Conservation (phyloP, 106 monocot species). For the Amphibolis antarctica region DNA sequence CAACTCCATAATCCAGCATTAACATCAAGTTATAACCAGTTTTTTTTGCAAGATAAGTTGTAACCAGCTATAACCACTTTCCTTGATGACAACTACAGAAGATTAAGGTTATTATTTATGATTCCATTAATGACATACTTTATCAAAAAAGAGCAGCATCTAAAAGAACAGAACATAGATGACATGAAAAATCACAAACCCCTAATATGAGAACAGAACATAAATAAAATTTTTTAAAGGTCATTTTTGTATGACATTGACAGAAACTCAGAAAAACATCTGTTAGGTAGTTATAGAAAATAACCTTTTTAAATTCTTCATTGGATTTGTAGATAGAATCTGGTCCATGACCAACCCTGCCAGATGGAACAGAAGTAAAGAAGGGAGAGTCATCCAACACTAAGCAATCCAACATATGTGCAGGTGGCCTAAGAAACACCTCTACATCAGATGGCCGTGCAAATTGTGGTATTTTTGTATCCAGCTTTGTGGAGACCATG, state of each 20-base stretch:
- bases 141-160: no score
- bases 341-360: conserved; percentile 66
- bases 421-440: conserved; percentile 73
- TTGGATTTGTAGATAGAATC: conserved; percentile 75
- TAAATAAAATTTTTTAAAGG: neutral
- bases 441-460: conserved; percentile 79
- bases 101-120: no score
- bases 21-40: no score
- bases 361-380: conserved; percentile 89
- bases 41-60: no score
- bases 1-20: no score
- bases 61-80: no score
- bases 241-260: neutral
- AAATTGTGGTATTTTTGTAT: conserved; percentile 89
- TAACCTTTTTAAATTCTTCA: conserved; percentile 79
- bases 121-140: no score
- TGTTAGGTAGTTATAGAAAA: neutral
- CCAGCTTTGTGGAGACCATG: conserved; percentile 84
- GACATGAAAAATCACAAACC: no score
- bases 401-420: conserved; percentile 52
- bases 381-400: conserved; percentile 70
- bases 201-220: neutral
- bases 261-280: neutral
- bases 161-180: neutral
- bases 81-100: no score